These are phyloP conservation scores for Metarhizium humberi DNA, from an alignment of 2,329 filamentous ascomycete species.

Conservation along the genomic window DNA sequence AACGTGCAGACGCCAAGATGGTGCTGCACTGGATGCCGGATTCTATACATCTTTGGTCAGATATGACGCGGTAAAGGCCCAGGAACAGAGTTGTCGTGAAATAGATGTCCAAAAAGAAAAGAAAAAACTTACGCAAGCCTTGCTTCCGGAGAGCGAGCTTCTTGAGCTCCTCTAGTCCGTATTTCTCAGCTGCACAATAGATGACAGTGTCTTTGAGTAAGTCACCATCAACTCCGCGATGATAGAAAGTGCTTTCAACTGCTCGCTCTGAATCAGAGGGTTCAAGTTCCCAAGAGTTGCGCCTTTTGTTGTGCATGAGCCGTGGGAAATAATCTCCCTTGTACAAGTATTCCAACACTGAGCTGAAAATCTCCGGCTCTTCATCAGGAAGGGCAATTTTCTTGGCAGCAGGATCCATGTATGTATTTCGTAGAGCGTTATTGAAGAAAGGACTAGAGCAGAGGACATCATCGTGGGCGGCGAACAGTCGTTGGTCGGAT, in stretches of 20 bases:
- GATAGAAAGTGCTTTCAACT: conserved; percentile 59
- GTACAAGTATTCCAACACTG: conserved; percentile 83
- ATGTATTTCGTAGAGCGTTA: conserved; percentile 24
- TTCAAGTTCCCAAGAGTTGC: conserved; percentile 76
- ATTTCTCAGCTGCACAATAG: conserved; percentile 82
- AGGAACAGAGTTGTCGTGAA: not conserved
- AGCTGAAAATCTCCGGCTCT: conserved; percentile 84
- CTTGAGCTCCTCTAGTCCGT: conserved; percentile 76
- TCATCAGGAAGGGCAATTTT: conserved; percentile 75
- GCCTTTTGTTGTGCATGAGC: conserved; percentile 71
- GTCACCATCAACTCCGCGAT: conserved; percentile 52
- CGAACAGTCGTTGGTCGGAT: conserved; percentile 77
- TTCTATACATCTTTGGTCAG: conserved; percentile 31
- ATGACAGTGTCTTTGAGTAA: conserved; percentile 84
- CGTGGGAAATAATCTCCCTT: conserved; percentile 89
- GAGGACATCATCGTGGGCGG: conserved; percentile 82
- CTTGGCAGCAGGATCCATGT: conserved; percentile 37
- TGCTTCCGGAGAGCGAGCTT: conserved; percentile 80
- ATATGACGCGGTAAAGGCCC: not conserved
- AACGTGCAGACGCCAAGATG: conserved; percentile 79
- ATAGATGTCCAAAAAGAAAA: too few species aligned
- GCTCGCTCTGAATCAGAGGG: conserved; percentile 37
- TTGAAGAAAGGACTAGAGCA: conserved; percentile 68
- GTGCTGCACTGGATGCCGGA: conserved; percentile 76
- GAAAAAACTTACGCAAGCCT: conserved; percentile 55